phyloP scores from a whole-genome alignment of 139 green algal species.

The Auxenochlorella pyrenoidosa region DNA sequence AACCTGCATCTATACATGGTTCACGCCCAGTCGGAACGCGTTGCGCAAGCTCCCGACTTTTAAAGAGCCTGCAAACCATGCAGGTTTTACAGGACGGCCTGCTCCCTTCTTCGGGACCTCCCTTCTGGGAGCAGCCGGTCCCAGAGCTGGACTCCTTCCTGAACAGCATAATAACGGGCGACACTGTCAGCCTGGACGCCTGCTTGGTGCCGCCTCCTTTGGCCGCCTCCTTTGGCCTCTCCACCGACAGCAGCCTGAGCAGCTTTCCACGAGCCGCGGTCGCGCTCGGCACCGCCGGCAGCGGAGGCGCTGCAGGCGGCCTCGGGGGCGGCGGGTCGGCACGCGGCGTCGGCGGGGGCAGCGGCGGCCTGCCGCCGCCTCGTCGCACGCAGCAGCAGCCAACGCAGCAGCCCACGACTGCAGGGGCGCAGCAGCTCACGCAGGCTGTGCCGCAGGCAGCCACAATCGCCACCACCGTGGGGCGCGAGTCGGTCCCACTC shows the following conservation, averaged over 20 bases:
- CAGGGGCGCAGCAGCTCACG: not conserved
- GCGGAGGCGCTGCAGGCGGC: not conserved
- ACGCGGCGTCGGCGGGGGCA: not conserved
- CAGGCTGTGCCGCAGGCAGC: not conserved
- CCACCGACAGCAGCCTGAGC: not conserved
- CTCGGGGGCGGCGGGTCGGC: not conserved
- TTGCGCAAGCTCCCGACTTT: too few relatives aligned
- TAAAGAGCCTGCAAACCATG: not conserved
- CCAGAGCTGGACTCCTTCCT: conserved; percentile 40
- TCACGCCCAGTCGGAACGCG: too few relatives aligned
- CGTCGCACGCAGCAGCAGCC: not conserved
- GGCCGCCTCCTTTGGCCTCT: conserved; percentile 1
- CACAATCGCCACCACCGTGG: not conserved
- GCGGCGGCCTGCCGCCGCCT: not conserved
- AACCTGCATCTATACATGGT: too few relatives aligned
- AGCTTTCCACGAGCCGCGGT: not conserved
- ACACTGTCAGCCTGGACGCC: conserved; percentile 6
- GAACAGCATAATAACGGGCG: conserved; percentile 23
- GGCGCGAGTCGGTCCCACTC: not conserved
- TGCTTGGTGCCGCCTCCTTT: conserved; percentile 29
- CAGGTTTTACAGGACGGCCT: not conserved
- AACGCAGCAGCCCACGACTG: not conserved
- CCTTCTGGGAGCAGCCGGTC: not conserved
- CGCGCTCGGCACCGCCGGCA: not conserved
- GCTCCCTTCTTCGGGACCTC: not conserved